Conservation (phyloP, 768 basidiomycete species). For the Lentinula aciculospora region DNA sequence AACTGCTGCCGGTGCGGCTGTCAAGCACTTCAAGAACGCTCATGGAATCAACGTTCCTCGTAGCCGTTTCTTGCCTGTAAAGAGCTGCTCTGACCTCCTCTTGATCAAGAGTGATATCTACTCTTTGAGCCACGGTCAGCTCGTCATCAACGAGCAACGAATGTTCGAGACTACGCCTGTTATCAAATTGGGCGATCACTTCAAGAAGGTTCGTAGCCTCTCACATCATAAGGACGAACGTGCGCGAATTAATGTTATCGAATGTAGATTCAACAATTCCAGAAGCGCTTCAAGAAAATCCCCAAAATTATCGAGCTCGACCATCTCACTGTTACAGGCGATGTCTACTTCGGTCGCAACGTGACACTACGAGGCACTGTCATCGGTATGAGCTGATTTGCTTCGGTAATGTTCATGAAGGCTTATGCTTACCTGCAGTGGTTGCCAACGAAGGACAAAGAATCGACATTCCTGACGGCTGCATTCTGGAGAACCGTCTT, state of each 20-base stretch:
- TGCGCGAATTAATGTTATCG: neutral
- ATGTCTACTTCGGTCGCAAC: constrained; percentile 86
- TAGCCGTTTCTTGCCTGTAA: constrained; percentile 88
- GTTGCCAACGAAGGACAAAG: constrained; percentile 75
- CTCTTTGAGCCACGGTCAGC: constrained; percentile 81
- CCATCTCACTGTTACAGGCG: constrained; percentile 90
- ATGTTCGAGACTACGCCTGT: constrained; percentile 91
- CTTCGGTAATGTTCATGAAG: neutral
- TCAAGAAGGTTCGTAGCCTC: constrained; percentile 72
- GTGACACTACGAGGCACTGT: constrained; percentile 87
- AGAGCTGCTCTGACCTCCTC: constrained; percentile 83
- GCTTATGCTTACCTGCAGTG: constrained; percentile 21
- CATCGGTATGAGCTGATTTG: constrained; percentile 41
- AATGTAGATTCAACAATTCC: constrained; percentile 73
- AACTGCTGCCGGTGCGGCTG: constrained; percentile 82
- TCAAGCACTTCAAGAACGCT: constrained; percentile 89
- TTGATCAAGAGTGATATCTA: constrained; percentile 91
- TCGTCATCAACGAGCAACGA: constrained; percentile 76
- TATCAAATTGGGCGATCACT: constrained; percentile 93
- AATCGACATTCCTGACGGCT: constrained; percentile 74
- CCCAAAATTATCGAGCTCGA: constrained; percentile 88
- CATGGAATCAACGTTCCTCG: constrained; percentile 95
- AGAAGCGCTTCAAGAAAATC: constrained; percentile 93
- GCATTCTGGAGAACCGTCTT: constrained; percentile 64
- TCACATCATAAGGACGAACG: neutral